phyloP scores from a whole-genome alignment of 768 basidiomycete species.

The Postia placenta region DNA sequence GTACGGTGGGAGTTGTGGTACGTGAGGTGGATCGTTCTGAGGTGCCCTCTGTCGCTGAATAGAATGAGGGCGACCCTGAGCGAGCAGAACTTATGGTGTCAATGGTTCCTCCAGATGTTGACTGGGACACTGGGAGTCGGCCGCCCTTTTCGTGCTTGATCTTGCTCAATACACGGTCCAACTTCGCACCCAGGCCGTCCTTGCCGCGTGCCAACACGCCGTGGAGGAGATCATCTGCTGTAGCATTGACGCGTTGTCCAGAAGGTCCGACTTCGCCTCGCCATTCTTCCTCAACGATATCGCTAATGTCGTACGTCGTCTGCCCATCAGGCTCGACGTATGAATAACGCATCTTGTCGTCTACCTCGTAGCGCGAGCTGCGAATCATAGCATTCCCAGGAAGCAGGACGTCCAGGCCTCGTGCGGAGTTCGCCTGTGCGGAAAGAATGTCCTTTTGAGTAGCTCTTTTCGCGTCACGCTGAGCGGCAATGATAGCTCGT shows the following conservation, averaged over 20 bases:
- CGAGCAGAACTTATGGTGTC: conserved; percentile 23
- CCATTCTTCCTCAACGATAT: conserved; percentile 89
- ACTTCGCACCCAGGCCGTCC: conserved; percentile 59
- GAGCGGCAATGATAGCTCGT: conserved; percentile 91
- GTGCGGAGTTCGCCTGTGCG: conserved; percentile 75
- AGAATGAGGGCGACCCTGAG: conserved; percentile 44
- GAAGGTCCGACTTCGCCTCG: conserved; percentile 30
- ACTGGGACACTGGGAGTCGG: conserved; percentile 17
- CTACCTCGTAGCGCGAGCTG: conserved; percentile 67
- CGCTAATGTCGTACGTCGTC: conserved; percentile 73
- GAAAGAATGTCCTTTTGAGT: conserved; percentile 83
- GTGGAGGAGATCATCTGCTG: conserved; percentile 60
- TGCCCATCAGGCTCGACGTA: conserved; percentile 89
- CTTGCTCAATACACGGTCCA: conserved; percentile 71
- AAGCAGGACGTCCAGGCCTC: conserved; percentile 85
- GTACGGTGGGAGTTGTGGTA: conserved; percentile 18
- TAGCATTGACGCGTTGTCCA: conserved; percentile 13
- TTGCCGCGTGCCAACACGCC: conserved; percentile 53
- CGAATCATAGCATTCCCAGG: conserved; percentile 83
- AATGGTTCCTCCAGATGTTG: conserved; percentile 15
- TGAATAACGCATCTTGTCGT: conserved; percentile 83
- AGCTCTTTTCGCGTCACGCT: conserved; percentile 79
- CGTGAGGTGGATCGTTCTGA: conserved; percentile 26
- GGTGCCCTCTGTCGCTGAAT: conserved; percentile 34
- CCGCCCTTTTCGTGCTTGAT: conserved; percentile 59